These are phyloP conservation scores for Talaromyces marneffei DNA, from an alignment of 2,329 filamentous ascomycete genomes.

Conservation along the genomic window DNA sequence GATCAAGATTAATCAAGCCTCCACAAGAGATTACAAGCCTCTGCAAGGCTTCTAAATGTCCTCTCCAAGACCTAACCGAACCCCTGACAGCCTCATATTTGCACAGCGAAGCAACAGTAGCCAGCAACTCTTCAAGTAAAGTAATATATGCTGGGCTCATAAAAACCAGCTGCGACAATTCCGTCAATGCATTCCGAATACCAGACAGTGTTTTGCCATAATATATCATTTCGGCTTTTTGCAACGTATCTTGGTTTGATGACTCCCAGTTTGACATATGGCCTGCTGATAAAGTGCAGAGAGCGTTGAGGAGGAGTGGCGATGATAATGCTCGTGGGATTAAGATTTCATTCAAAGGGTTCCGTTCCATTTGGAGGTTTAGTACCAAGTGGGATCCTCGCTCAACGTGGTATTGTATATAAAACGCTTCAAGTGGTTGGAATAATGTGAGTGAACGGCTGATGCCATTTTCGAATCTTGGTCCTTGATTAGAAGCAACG, in stretches of 20 bases:
- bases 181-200: slow-evolving; percentile 23
- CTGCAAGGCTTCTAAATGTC: slow-evolving; percentile 33
- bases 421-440: slow-evolving; percentile 26
- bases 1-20: slow-evolving; percentile 26
- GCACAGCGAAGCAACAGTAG: slow-evolving; percentile 33
- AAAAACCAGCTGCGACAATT: slow-evolving; percentile 14
- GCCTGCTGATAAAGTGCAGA: slow-evolving; percentile 34
- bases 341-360: slow-evolving; percentile 31
- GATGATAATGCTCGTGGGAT: slow-evolving; percentile 35
- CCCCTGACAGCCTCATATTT: slow-evolving; percentile 36
- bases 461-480: not conserved
- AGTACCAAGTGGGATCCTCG: slow-evolving; percentile 30
- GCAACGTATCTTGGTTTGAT: slow-evolving; percentile 18
- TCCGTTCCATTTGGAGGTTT: slow-evolving; percentile 34
- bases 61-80: slow-evolving; percentile 34
- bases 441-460: not conserved
- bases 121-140: slow-evolving; percentile 27
- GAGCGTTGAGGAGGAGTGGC: slow-evolving; percentile 31
- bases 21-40: slow-evolving; percentile 29
- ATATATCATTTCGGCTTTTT: slow-evolving; percentile 28
- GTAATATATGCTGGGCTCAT: slow-evolving; percentile 8
- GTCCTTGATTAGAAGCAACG: not conserved
- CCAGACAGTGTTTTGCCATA: slow-evolving; percentile 31
- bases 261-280: slow-evolving; percentile 31
- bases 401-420: slow-evolving; percentile 35